Evolutionary conservation across 768 basidiomycete species (phyloP).

Genomic region (Lactarius deliciosus): DNA sequence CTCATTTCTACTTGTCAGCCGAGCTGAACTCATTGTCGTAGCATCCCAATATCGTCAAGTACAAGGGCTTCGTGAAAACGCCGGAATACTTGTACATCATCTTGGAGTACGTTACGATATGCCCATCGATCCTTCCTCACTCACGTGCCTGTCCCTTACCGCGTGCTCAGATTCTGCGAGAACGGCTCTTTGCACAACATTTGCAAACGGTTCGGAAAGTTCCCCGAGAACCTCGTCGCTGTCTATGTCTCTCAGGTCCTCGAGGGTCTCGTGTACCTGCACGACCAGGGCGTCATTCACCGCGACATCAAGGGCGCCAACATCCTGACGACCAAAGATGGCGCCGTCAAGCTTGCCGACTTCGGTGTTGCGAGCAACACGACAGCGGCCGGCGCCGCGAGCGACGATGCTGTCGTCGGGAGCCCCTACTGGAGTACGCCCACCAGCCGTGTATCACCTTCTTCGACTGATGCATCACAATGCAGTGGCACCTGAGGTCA

Average conservation of each 20-base stretch:
- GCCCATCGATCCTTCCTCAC: not conserved
- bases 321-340: constrained; percentile 98
- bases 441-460: not conserved
- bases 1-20: not conserved
- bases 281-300: constrained; percentile 99
- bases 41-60: constrained; percentile 98
- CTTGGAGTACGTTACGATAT: constrained; percentile 66
- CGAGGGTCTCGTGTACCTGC: constrained; percentile 93
- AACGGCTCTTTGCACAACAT: constrained; percentile 96
- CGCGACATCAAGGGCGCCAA: constrained; percentile 99
- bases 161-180: constrained; percentile 77
- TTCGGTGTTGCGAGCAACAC: constrained; percentile 92
- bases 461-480: constrained; percentile 8
- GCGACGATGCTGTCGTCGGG: constrained; percentile 91
- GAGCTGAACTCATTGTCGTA: constrained; percentile 35
- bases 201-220: constrained; percentile 96
- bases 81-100: constrained; percentile 95
- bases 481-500: constrained; percentile 96
- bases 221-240: constrained; percentile 94
- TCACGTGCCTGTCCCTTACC: not conserved
- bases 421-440: constrained; percentile 94
- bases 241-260: constrained; percentile 97
- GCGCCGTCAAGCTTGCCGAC: constrained; percentile 97
- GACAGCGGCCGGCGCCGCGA: constrained; percentile 61
- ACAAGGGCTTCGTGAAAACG: constrained; percentile 97